Evolutionary conservation across 306 rosid genomes (phyloP).

Genomic region (Comarum palustre): DNA sequence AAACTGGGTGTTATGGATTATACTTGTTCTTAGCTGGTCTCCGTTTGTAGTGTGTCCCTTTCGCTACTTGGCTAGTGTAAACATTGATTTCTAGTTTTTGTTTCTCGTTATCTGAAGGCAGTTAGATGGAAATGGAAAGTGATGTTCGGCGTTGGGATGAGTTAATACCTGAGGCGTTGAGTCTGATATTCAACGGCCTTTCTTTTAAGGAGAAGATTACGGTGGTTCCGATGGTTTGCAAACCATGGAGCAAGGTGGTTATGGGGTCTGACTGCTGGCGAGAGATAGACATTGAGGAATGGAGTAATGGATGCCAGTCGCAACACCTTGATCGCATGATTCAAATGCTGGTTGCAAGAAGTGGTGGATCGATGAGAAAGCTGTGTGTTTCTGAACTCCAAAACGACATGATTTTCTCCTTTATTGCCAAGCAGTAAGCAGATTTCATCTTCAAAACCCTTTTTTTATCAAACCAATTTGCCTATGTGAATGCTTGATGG

Average conservation of each 20-base stretch:
- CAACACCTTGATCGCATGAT: slow-evolving; percentile 65
- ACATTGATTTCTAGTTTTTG: background rate
- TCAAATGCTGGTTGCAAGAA: slow-evolving; percentile 61
- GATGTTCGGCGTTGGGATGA: slow-evolving; percentile 80
- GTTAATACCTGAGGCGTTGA: slow-evolving; percentile 78
- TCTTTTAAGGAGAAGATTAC: slow-evolving; percentile 66
- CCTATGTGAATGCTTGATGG: background rate
- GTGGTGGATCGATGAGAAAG: slow-evolving; percentile 74
- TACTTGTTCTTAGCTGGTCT: background rate
- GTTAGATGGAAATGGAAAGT: slow-evolving; percentile 57
- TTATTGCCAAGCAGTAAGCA: slow-evolving; percentile 87
- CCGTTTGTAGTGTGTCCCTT: background rate
- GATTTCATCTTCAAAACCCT: background rate
- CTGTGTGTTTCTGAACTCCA: slow-evolving; percentile 71
- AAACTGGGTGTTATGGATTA: background rate
- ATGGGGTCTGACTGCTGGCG: slow-evolving; percentile 88
- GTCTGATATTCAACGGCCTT: slow-evolving; percentile 69
- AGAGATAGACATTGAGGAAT: slow-evolving; percentile 84
- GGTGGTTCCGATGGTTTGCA: slow-evolving; percentile 80
- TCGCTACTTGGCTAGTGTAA: background rate
- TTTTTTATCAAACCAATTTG: background rate
- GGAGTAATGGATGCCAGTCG: slow-evolving; percentile 58
- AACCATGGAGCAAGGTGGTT: slow-evolving; percentile 79
- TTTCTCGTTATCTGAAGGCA: slow-evolving; percentile 7
- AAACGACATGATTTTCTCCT: slow-evolving; percentile 52